These are phyloP conservation scores for Smallanthus sonchifolius DNA, from an alignment of 129 eudicot genomes.

Conservation along the genomic window DNA sequence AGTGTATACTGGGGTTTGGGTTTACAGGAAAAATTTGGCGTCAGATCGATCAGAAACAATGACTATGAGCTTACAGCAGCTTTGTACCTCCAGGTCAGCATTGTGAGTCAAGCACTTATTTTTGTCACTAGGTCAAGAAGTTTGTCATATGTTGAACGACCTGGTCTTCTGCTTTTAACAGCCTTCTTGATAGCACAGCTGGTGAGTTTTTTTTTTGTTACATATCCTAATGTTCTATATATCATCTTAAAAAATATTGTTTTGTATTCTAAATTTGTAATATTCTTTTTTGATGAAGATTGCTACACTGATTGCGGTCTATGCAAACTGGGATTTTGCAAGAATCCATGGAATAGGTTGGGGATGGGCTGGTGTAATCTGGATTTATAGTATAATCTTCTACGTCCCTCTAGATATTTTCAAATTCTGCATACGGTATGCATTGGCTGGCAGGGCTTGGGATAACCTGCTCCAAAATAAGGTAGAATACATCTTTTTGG, in stretches of 20 bases:
- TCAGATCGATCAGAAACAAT: slow-evolving; percentile 35
- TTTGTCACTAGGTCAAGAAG: slow-evolving; percentile 85
- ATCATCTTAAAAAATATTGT: background rate
- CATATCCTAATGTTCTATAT: background rate
- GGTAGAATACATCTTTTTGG: slow-evolving; percentile 34
- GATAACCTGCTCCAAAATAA: slow-evolving; percentile 50
- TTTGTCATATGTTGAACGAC: slow-evolving; percentile 76
- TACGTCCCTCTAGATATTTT: slow-evolving; percentile 68
- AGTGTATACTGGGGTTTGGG: background rate
- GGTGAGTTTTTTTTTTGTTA: slow-evolving; percentile 34
- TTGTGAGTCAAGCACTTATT: slow-evolving; percentile 87
- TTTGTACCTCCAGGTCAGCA: slow-evolving; percentile 85
- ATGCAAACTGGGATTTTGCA: slow-evolving; percentile 80
- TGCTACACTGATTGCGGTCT: slow-evolving; percentile 84
- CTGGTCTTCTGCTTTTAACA: slow-evolving; percentile 56
- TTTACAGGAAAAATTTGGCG: slow-evolving; percentile 58
- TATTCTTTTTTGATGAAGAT: slow-evolving; percentile 31
- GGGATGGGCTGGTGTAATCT: slow-evolving; percentile 95
- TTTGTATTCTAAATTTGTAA: slow-evolving; percentile 2
- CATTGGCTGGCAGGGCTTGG: slow-evolving; percentile 75
- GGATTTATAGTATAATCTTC: slow-evolving; percentile 62
- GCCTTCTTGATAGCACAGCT: slow-evolving; percentile 75
- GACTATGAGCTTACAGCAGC: slow-evolving; percentile 61
- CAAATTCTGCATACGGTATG: slow-evolving; percentile 59
- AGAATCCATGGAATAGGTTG: slow-evolving; percentile 72